A percentile compares a stretch with the other conserved stretches of the same genome.
These are phyloP conservation scores for Zalerion maritima DNA, from an alignment of 495 filamentous ascomycete genomes.

Conservation along the genomic window DNA sequence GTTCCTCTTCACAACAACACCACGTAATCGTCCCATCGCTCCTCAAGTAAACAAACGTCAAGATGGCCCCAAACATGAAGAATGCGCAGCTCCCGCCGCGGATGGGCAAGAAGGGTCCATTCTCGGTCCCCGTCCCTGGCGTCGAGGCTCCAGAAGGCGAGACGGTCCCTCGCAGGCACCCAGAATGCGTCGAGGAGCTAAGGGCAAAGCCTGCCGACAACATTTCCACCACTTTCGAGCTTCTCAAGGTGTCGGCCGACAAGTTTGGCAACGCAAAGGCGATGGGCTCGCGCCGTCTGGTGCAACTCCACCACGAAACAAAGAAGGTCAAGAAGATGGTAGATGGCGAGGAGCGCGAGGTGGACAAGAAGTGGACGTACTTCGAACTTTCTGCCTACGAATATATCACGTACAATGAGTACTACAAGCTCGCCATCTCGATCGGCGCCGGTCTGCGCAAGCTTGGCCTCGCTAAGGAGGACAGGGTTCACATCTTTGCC, in stretches of 20 bases:
- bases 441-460: constrained; percentile 66
- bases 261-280: constrained; percentile 84
- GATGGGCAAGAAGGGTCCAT: constrained; percentile 48
- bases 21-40: neutral
- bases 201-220: constrained; percentile 49
- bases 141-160: constrained; percentile 63
- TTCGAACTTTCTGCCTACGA: constrained; percentile 84
- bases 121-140: constrained; percentile 66
- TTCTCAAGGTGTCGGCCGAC: constrained; percentile 60
- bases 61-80: constrained; percentile 29
- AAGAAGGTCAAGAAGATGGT: constrained; percentile 97
- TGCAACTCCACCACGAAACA: constrained; percentile 77
- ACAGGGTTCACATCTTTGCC: constrained; percentile 78
- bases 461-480: constrained; percentile 57
- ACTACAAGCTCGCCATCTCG: constrained; percentile 59
- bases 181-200: constrained; percentile 55
- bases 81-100: constrained; percentile 46
- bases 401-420: constrained; percentile 79
- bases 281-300: constrained; percentile 62
- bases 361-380: constrained; percentile 93
- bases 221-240: constrained; percentile 74
- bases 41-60: constrained; percentile 11
- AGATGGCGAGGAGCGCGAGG: constrained; percentile 75
- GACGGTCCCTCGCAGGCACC: constrained; percentile 77
- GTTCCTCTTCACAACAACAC: constrained; percentile 1